phyloP scores from a whole-genome alignment of 2,329 filamentous ascomycete genomes.

The Sclerotinia glacialis region DNA sequence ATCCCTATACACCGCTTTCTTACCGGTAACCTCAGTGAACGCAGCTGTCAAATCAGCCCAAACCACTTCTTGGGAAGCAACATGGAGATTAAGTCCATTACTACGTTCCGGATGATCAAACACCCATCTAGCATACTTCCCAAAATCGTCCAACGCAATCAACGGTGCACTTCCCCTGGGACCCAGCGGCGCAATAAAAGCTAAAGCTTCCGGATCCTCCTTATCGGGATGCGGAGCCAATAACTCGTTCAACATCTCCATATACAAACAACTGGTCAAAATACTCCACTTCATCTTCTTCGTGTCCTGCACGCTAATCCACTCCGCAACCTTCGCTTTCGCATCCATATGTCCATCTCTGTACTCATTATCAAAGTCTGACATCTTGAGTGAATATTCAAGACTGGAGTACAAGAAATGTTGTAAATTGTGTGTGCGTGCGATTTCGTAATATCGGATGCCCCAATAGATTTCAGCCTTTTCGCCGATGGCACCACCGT shows the following conservation, averaged over 20 bases:
- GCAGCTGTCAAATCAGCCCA: constrained; percentile 27
- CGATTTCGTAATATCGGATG: constrained; percentile 40
- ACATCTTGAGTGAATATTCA: constrained; percentile 42
- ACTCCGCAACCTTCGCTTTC: constrained; percentile 39
- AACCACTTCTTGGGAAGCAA: constrained; percentile 32
- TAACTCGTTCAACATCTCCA: constrained; percentile 36
- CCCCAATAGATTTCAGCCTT: constrained; percentile 42
- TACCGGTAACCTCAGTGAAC: constrained; percentile 29
- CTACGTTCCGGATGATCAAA: constrained; percentile 32
- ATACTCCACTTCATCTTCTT: constrained; percentile 31
- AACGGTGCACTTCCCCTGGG: constrained; percentile 25
- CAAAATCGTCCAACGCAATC: constrained; percentile 35
- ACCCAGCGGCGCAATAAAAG: constrained; percentile 29
- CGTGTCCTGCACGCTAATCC: constrained; percentile 27
- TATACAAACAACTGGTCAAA: constrained; percentile 39
- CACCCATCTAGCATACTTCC: constrained; percentile 34
- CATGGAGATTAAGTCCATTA: constrained; percentile 32
- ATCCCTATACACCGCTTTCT: constrained; percentile 28
- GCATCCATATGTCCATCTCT: constrained; percentile 44
- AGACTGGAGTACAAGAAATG: constrained; percentile 42
- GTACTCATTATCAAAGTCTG: constrained; percentile 40
- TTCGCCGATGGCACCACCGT: constrained; percentile 42
- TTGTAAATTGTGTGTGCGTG: constrained; percentile 31
- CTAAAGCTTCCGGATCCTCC: constrained; percentile 20
- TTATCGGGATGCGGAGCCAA: constrained; percentile 25